Evolutionary conservation across 2,329 filamentous ascomycete species (phyloP).

Genomic region (Diaporthe citrichinensis): DNA sequence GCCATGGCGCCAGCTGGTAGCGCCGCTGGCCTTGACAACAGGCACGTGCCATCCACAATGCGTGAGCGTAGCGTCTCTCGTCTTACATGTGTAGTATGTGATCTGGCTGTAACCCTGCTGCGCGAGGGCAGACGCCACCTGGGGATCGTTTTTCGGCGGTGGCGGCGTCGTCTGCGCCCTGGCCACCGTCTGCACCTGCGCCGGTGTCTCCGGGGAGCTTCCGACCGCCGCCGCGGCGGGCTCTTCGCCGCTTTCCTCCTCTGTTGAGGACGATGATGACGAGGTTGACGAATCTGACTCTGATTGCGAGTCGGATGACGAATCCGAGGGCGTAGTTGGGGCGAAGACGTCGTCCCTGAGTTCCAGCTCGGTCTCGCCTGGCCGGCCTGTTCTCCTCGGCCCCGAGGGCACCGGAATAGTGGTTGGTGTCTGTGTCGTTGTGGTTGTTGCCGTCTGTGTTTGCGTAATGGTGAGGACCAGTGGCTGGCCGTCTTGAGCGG

Average conservation of each 20-base stretch:
- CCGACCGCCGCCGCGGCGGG: background rate
- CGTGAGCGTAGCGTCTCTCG: conserved; percentile 47
- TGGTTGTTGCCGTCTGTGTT: conserved; percentile 17
- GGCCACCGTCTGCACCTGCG: conserved; percentile 1
- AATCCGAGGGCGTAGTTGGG: conserved; percentile 1
- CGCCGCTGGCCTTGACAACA: conserved; percentile 46
- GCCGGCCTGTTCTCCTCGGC: conserved; percentile 14
- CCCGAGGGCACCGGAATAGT: background rate
- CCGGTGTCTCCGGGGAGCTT: background rate
- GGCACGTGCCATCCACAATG: conserved; percentile 58
- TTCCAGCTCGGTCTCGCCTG: conserved; percentile 25
- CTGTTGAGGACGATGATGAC: background rate
- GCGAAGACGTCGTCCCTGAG: conserved; percentile 36
- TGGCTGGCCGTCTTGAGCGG: conserved; percentile 7
- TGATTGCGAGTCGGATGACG: background rate
- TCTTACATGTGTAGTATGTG: conserved; percentile 57
- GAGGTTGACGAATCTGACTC: conserved; percentile 1
- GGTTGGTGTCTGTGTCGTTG: conserved; percentile 5
- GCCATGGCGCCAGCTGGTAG: conserved; percentile 11
- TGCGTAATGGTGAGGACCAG: conserved; percentile 29
- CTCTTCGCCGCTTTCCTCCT: background rate
- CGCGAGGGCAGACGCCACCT: conserved; percentile 44
- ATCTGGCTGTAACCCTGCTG: conserved; percentile 51
- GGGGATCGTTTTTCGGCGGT: conserved; percentile 42
- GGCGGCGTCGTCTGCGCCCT: conserved; percentile 41